Percentiles rank a stretch among this genome's conserved stretches.
These are phyloP conservation scores for Besnoitia besnoiti DNA, from an alignment of 169 alveolate genomes.

Conservation along the genomic window DNA sequence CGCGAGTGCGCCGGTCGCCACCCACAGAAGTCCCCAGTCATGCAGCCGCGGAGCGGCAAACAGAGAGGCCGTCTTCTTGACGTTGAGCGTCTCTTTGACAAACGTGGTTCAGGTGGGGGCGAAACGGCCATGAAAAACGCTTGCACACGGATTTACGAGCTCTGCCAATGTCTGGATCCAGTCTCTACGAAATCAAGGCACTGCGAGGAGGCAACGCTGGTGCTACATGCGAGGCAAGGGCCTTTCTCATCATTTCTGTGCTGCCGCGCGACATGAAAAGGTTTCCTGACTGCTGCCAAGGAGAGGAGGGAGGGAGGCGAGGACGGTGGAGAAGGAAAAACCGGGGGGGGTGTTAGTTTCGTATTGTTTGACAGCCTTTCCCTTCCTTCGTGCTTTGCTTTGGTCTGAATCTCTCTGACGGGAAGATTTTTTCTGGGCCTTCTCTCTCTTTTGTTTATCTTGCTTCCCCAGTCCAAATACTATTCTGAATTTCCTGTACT, in stretches of 20 bases:
- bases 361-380: neutral
- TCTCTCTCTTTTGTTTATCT: neutral
- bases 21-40: neutral
- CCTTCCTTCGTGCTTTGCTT: neutral
- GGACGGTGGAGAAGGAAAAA: neutral
- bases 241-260: neutral
- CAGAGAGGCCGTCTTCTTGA: neutral
- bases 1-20: neutral
- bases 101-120: neutral
- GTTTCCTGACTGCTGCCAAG: neutral
- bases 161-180: neutral
- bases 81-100: neutral
- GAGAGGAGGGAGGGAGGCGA: neutral
- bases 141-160: too few relatives aligned
- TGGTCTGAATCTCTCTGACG: neutral
- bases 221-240: neutral
- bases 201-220: neutral
- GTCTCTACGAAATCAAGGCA: too few relatives aligned
- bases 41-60: neutral
- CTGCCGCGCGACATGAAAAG: slow-evolving; percentile 1
- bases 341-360: neutral
- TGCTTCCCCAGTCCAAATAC: neutral
- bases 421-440: neutral
- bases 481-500: neutral
- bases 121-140: neutral